Conservation (phyloP, 2,329 filamentous ascomycete genomes). For the Nemania sp. region DNA sequence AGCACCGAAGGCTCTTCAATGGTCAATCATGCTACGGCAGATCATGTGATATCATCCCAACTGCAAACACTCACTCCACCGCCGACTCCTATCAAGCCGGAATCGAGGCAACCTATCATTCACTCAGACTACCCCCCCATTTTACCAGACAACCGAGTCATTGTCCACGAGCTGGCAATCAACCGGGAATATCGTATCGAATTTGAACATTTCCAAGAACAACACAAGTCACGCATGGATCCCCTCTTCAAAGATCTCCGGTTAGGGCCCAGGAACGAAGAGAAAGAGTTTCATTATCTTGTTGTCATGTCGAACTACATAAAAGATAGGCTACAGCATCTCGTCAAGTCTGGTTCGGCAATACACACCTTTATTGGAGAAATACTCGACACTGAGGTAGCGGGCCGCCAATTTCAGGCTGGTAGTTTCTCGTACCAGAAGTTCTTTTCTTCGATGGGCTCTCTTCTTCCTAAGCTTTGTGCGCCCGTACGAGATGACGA, state of each 20-base stretch:
- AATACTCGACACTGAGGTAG: conserved; percentile 73
- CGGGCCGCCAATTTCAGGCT: conserved; percentile 68
- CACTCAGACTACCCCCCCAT: conserved; percentile 54
- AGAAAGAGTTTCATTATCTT: conserved; percentile 70
- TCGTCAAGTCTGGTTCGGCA: conserved; percentile 71
- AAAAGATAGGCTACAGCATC: conserved; percentile 70
- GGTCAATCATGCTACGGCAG: conserved; percentile 47
- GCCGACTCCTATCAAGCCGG: conserved; percentile 51
- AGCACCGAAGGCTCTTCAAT: conserved; percentile 42
- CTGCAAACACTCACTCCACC: conserved; percentile 60
- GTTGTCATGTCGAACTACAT: conserved; percentile 73
- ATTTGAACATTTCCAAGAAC: conserved; percentile 61
- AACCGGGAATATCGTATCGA: conserved; percentile 79
- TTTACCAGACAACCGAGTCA: conserved; percentile 73
- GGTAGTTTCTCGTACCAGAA: conserved; percentile 80
- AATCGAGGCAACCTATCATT: conserved; percentile 43
- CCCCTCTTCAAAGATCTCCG: conserved; percentile 62
- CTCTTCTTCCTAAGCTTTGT: conserved; percentile 77
- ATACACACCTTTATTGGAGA: conserved; percentile 78
- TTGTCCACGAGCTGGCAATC: conserved; percentile 80
- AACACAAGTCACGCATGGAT: conserved; percentile 53
- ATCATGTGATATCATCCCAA: conserved; percentile 46
- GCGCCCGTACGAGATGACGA: conserved; percentile 80
- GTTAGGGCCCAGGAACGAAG: conserved; percentile 68
- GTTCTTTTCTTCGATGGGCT: conserved; percentile 77